Conservation (phyloP, 805 yeast species). For the Candida stauntonica region DNA sequence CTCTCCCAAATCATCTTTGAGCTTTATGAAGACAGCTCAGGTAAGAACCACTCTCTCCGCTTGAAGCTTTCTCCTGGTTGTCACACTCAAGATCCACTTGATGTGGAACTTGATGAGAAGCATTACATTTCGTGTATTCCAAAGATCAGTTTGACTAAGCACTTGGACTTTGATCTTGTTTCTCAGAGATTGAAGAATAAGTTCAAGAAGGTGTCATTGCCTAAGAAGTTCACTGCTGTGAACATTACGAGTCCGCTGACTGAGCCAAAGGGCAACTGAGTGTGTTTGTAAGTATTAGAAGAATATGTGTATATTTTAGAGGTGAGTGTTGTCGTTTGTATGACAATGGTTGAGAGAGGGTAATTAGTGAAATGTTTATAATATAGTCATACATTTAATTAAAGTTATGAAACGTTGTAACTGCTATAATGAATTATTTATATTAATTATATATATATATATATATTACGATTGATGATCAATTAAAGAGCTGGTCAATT, state of each 20-base stretch:
- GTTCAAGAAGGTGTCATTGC: constrained; percentile 83
- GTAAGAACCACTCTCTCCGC: constrained; percentile 84
- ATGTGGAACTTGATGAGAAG: constrained; percentile 91
- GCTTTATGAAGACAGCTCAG: constrained; percentile 75
- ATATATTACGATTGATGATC: too few species aligned
- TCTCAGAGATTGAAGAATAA: constrained; percentile 74
- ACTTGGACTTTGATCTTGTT: constrained; percentile 86
- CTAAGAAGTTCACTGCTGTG: constrained; percentile 87
- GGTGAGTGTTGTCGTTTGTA: too few species aligned
- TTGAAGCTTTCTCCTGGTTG: constrained; percentile 96
- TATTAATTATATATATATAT: too few species aligned
- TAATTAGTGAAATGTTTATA: too few species aligned
- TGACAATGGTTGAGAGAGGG: too few species aligned
- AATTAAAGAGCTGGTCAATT: too few species aligned
- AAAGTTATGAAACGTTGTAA: too few species aligned
- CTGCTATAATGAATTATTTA: too few species aligned
- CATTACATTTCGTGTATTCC: constrained; percentile 97
- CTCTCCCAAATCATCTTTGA: constrained; percentile 93
- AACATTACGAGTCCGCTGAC: constrained; percentile 67
- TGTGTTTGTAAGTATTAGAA: too few species aligned
- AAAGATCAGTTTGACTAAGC: constrained; percentile 83
- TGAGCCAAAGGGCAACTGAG: constrained; percentile 22
- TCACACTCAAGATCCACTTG: constrained; percentile 96
- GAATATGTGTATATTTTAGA: too few species aligned
- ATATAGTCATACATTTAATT: too few species aligned